Conservation (phyloP, 768 basidiomycete genomes). For the Termitomyces sp. region DNA sequence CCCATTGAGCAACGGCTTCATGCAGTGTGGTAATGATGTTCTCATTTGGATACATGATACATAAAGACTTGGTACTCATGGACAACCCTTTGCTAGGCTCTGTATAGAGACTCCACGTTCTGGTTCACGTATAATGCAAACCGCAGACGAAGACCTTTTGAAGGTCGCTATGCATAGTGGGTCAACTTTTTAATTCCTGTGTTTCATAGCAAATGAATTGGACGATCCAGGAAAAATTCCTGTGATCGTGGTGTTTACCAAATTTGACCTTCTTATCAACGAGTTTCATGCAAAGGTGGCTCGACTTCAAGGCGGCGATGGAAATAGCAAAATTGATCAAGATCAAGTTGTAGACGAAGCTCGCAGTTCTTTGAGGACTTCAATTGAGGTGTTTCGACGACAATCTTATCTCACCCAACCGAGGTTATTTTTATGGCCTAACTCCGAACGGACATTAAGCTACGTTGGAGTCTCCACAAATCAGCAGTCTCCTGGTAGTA, state of each 20-base stretch:
- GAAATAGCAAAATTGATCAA: background rate
- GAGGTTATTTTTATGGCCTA: background rate
- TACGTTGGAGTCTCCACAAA: constrained; percentile 1
- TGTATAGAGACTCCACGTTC: background rate
- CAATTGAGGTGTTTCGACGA: background rate
- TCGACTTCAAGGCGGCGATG: background rate
- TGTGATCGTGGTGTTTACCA: constrained; percentile 1
- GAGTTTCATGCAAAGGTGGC: background rate
- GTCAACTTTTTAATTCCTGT: background rate
- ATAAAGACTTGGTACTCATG: no score
- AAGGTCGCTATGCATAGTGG: background rate
- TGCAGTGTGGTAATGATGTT: background rate
- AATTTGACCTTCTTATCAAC: background rate
- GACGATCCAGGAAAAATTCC: background rate
- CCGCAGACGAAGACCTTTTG: background rate
- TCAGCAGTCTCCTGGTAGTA: background rate
- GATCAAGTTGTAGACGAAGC: background rate
- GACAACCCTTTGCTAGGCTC: background rate
- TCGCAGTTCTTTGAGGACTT: background rate
- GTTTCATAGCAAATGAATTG: background rate
- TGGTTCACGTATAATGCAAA: background rate
- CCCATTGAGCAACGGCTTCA: background rate
- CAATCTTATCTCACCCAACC: background rate
- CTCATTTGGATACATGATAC: background rate
- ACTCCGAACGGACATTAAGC: background rate